Conservation (phyloP, 2,329 filamentous ascomycete genomes). For the Fusarium solani-melongenae region DNA sequence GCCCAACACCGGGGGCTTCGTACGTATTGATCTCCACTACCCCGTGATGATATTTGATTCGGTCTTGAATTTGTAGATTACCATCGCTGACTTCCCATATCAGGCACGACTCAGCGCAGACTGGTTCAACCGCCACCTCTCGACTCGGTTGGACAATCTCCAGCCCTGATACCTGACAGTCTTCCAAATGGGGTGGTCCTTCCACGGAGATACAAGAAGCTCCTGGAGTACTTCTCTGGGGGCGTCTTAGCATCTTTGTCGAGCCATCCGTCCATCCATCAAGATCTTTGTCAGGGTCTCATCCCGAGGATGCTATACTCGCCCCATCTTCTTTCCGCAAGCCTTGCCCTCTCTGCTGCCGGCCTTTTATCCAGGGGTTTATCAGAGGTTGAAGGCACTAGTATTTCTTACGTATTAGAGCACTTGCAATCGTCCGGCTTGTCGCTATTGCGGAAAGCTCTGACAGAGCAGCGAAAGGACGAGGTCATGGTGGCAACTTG, state of each 20-base stretch:
- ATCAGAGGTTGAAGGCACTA: constrained; percentile 35
- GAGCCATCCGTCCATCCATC: constrained; percentile 41
- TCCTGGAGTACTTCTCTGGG: constrained; percentile 41
- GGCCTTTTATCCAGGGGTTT: constrained; percentile 41
- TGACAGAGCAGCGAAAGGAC: constrained; percentile 34
- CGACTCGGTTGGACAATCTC: not conserved
- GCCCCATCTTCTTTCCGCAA: constrained; percentile 42
- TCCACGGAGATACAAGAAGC: constrained; percentile 34
- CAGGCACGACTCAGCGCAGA: not conserved
- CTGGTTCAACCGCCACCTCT: not conserved
- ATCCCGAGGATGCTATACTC: constrained; percentile 42
- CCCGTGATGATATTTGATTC: not conserved
- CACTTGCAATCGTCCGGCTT: constrained; percentile 42
- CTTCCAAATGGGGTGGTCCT: constrained; percentile 40
- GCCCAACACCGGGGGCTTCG: not conserved
- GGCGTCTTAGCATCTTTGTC: constrained; percentile 43
- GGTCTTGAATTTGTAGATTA: not conserved
- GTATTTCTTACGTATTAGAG: constrained; percentile 29
- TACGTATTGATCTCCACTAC: not conserved
- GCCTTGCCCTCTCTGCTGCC: constrained; percentile 42
- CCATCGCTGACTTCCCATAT: not conserved
- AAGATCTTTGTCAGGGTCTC: constrained; percentile 39
- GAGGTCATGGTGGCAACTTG: constrained; percentile 42
- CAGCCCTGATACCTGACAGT: constrained; percentile 18
- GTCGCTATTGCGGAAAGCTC: constrained; percentile 34